Evolutionary conservation across 2,329 filamentous ascomycete species (phyloP).

Genomic region (Aspergillus pseudoterreus): DNA sequence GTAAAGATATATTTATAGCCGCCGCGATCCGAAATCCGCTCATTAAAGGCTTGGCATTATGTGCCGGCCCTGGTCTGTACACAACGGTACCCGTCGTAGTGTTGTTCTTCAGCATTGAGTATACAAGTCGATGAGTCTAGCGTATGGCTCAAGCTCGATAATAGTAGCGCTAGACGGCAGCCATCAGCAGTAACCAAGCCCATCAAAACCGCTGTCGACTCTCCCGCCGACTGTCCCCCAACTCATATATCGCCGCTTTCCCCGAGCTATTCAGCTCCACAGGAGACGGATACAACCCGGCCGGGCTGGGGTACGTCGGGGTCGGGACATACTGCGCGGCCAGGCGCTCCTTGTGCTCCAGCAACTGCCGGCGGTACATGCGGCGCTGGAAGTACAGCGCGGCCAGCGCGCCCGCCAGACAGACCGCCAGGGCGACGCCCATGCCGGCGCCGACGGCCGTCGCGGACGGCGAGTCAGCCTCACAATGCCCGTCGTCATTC

Average conservation of each 20-base stretch:
- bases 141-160: too few relatives aligned
- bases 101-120: too few relatives aligned
- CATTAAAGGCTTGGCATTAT: too few relatives aligned
- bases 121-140: too few relatives aligned
- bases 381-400: constrained; percentile 1
- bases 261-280: neutral
- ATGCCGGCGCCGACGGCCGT: neutral
- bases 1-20: too few relatives aligned
- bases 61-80: too few relatives aligned
- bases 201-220: neutral
- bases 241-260: neutral
- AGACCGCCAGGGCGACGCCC: neutral
- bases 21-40: too few relatives aligned
- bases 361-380: neutral
- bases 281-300: neutral
- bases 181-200: too few relatives aligned
- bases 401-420: neutral
- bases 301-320: neutral
- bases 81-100: too few relatives aligned
- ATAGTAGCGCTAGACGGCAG: too few relatives aligned
- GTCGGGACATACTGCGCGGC: neutral
- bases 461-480: neutral
- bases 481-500: neutral
- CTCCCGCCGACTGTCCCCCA: neutral
- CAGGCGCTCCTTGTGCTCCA: neutral